Evolutionary conservation across 805 yeast species (phyloP).

Genomic region (Candida krabiensis): DNA sequence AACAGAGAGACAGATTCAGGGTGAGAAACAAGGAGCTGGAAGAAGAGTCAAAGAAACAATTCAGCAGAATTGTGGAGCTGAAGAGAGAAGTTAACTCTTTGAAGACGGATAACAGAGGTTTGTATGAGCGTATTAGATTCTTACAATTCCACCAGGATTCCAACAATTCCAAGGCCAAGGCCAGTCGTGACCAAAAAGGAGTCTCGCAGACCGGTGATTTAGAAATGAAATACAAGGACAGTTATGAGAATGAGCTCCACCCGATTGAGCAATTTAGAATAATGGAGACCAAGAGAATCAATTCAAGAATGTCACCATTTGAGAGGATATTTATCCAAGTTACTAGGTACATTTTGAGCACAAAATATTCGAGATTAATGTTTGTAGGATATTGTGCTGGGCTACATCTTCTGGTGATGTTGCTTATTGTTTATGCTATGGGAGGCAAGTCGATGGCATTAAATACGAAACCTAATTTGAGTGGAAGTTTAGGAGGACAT

Average conservation of each 20-base stretch:
- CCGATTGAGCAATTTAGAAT: constrained; percentile 83
- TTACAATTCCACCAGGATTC: constrained; percentile 50
- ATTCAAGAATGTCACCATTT: constrained; percentile 67
- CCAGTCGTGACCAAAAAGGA: constrained; percentile 21
- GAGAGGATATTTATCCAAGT: constrained; percentile 76
- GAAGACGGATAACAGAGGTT: constrained; percentile 71
- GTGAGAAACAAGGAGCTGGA: constrained; percentile 82
- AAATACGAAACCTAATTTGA: constrained; percentile 12
- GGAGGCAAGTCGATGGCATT: constrained; percentile 16
- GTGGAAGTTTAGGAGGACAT: constrained; percentile 29
- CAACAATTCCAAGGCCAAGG: constrained; percentile 19
- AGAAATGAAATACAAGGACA: constrained; percentile 60
- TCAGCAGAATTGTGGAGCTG: constrained; percentile 53
- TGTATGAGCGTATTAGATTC: constrained; percentile 76
- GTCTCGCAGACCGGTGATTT: constrained; percentile 29
- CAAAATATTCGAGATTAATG: constrained; percentile 66
- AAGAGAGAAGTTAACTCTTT: constrained; percentile 62
- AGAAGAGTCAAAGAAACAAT: constrained; percentile 67
- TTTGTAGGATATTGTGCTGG: constrained; percentile 74
- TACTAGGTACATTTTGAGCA: constrained; percentile 74
- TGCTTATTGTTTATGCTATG: constrained; percentile 57
- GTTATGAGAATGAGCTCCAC: constrained; percentile 75
- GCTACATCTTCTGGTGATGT: constrained; percentile 71
- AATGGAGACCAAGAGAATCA: constrained; percentile 72
- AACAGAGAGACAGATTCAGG: constrained; percentile 92